phyloP scores from a whole-genome alignment of 352 stramenopile species.

The Detonula confervacea region DNA sequence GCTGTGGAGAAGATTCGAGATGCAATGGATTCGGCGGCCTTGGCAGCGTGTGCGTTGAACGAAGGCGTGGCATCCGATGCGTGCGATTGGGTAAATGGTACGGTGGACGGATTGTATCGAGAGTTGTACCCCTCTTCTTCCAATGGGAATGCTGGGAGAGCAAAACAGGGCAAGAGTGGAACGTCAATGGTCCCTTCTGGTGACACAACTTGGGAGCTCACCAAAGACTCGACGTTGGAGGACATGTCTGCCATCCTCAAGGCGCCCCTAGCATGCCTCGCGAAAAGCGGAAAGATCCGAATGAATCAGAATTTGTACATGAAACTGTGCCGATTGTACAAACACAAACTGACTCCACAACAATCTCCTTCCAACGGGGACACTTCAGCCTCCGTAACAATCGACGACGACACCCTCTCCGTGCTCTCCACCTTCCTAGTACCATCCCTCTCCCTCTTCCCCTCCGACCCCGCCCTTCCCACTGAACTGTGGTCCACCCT shows the following conservation, averaged over 20 bases:
- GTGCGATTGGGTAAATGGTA: slow-evolving; percentile 32
- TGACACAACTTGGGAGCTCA: not conserved
- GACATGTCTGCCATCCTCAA: slow-evolving; percentile 37
- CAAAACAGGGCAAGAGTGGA: too few species aligned
- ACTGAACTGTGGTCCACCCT: slow-evolving; percentile 76
- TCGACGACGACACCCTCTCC: slow-evolving; percentile 41
- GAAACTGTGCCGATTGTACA: slow-evolving; percentile 66
- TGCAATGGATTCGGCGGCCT: slow-evolving; percentile 26
- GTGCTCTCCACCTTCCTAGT: slow-evolving; percentile 59
- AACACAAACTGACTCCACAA: slow-evolving; percentile 24
- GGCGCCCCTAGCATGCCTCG: slow-evolving; percentile 25
- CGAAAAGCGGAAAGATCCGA: slow-evolving; percentile 60
- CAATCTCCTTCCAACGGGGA: too few species aligned
- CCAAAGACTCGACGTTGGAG: slow-evolving; percentile 22
- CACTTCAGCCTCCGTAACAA: not conserved
- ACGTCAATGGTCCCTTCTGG: not conserved
- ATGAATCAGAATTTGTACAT: slow-evolving; percentile 61
- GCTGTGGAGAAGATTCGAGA: slow-evolving; percentile 19
- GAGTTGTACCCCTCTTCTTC: not conserved
- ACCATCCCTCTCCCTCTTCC: slow-evolving; percentile 71
- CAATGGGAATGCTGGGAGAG: not conserved
- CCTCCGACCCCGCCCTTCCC: slow-evolving; percentile 60
- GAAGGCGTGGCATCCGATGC: slow-evolving; percentile 46
- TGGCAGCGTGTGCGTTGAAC: slow-evolving; percentile 36
- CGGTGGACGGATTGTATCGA: slow-evolving; percentile 15